phyloP scores from a whole-genome alignment of 495 filamentous ascomycete species.

The Aspergillus hancockii region DNA sequence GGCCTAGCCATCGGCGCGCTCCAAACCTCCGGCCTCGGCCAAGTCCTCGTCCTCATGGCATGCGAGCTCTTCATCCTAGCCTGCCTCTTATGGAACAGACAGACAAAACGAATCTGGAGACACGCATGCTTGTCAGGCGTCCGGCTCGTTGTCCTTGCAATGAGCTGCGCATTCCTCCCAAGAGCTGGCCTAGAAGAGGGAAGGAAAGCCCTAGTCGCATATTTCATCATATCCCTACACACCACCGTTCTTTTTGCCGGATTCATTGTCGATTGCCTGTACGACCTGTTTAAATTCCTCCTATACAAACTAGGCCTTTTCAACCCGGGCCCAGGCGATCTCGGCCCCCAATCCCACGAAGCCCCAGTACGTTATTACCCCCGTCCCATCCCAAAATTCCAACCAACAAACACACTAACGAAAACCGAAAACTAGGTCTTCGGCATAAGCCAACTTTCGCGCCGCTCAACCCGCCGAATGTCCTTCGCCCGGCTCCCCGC shows the following conservation, averaged over 20 bases:
- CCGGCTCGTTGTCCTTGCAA: conserved; percentile 5
- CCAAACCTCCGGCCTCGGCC: conserved; percentile 13
- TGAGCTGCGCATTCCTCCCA: conserved; percentile 16
- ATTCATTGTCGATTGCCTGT: conserved; percentile 1
- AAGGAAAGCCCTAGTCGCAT: conserved; percentile 7
- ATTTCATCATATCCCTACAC: conserved; percentile 15
- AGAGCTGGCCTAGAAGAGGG: conserved; percentile 5
- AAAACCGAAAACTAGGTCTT: conserved; percentile 11
- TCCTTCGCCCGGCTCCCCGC: conserved; percentile 16
- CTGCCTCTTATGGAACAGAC: background rate
- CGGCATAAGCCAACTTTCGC: conserved; percentile 17
- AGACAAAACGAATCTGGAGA: conserved; percentile 1
- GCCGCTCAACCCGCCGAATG: conserved; percentile 13
- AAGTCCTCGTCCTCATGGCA: conserved; percentile 8
- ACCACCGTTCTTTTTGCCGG: conserved; percentile 1
- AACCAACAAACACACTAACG: too few relatives aligned
- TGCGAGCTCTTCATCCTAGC: conserved; percentile 13
- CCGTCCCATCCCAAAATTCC: too few relatives aligned
- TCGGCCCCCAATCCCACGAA: background rate
- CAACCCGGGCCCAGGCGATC: background rate
- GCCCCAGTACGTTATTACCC: conserved; percentile 7
- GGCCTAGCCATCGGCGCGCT: conserved; percentile 16
- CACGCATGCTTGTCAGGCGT: background rate
- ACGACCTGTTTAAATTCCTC: background rate
- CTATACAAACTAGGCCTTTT: background rate